Conservation (phyloP, 768 basidiomycete species). For the Leccinum variicolor region DNA sequence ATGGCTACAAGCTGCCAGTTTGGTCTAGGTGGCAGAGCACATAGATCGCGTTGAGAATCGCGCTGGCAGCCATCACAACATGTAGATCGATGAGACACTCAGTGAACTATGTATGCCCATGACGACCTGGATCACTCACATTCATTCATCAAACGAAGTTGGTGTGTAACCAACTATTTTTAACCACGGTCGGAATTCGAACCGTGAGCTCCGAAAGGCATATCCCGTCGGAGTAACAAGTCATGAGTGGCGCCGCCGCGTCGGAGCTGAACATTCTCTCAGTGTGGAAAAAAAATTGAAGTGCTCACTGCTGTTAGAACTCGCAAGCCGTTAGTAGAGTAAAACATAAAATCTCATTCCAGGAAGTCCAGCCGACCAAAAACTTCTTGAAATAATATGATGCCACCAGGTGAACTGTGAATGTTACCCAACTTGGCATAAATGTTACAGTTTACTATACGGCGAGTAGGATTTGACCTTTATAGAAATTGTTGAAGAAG, state of each 20-base stretch:
- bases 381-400: neutral
- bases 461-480: neutral
- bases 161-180: neutral
- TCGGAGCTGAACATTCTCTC: neutral
- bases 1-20: neutral
- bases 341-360: neutral
- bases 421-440: no score
- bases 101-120: neutral
- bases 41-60: neutral
- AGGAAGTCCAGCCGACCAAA: neutral
- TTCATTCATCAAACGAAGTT: neutral
- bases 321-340: neutral
- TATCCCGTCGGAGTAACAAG: neutral
- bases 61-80: no score
- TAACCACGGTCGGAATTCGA: neutral
- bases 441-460: no score
- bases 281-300: neutral
- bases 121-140: neutral
- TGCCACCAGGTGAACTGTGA: neutral
- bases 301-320: no score
- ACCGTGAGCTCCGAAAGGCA: neutral
- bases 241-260: neutral
- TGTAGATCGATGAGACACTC: neutral
- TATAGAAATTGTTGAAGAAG: neutral
- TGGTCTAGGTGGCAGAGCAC: neutral